Conservation (phyloP, 306 rosid genomes). For the Vigna hirtella region DNA sequence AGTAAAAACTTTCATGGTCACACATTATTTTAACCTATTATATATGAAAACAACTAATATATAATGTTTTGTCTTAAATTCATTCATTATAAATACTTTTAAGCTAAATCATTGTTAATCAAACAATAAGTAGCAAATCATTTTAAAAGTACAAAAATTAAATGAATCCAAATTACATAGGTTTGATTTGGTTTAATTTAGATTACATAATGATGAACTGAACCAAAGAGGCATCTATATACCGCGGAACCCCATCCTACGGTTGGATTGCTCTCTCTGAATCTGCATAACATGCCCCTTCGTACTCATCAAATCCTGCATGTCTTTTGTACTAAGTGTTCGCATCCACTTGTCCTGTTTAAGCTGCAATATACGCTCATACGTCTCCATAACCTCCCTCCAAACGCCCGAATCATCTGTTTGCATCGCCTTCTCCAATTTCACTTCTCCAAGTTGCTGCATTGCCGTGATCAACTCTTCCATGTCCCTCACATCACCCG, state of each 20-base stretch:
- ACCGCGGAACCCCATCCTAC: background rate
- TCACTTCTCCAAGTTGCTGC: conserved; percentile 37
- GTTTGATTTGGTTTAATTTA: no score
- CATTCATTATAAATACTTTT: no score
- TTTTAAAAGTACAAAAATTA: no score
- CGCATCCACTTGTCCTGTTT: conserved; percentile 17
- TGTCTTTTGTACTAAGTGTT: background rate
- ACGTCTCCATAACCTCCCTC: conserved; percentile 29
- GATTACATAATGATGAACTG: no score
- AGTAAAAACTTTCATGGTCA: no score
- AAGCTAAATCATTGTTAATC: no score
- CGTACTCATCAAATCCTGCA: background rate
- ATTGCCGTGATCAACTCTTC: conserved; percentile 23
- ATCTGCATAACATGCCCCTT: background rate
- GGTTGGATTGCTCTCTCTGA: conserved; percentile 7
- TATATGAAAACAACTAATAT: no score
- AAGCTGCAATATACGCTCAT: conserved; percentile 22
- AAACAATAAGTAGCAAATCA: no score
- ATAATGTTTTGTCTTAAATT: no score
- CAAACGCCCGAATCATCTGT: conserved; percentile 20
- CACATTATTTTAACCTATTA: no score
- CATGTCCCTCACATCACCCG: conserved; percentile 18
- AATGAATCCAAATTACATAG: no score
- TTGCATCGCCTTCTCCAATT: conserved; percentile 40
- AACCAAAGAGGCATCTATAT: conserved; percentile 1